Conservation (phyloP, 306 rosid genomes). For the Macrotyloma uniflorum region DNA sequence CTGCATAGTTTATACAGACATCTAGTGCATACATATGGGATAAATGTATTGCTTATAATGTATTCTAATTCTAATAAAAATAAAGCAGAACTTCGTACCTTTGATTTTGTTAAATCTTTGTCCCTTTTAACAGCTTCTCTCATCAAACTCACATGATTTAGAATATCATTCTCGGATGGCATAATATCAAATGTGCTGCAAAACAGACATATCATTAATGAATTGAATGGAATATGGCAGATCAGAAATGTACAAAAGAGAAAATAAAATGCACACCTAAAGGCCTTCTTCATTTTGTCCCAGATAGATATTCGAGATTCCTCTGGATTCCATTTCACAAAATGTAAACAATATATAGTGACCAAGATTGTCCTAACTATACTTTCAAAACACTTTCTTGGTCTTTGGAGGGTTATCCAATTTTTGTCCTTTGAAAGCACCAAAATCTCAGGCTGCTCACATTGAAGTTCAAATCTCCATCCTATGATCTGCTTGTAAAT, state of each 20-base stretch:
- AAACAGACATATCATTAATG: conserved; percentile 24
- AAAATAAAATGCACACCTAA: conserved; percentile 47
- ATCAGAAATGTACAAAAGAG: conserved; percentile 1
- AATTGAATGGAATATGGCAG: conserved; percentile 17
- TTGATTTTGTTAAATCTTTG: conserved; percentile 47
- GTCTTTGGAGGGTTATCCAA: conserved; percentile 64
- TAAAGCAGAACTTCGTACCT: conserved; percentile 42
- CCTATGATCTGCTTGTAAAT: conserved; percentile 52
- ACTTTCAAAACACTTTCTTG: conserved; percentile 52
- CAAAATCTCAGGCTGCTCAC: conserved; percentile 50
- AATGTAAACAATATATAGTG: conserved; percentile 63
- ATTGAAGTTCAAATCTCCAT: conserved; percentile 63
- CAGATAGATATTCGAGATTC: conserved; percentile 43
- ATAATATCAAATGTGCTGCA: conserved; percentile 53
- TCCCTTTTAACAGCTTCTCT: conserved; percentile 54
- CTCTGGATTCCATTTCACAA: conserved; percentile 57
- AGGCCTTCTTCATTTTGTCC: conserved; percentile 40
- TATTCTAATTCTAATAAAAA: background rate
- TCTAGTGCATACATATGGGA: background rate
- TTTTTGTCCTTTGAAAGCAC: conserved; percentile 54
- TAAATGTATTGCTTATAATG: background rate
- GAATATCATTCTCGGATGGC: conserved; percentile 54
- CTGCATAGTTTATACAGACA: background rate
- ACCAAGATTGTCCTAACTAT: conserved; percentile 51
- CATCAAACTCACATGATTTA: conserved; percentile 46